Percentiles rank a stretch among this genome's conserved stretches.
phyloP scores from a whole-genome alignment of 164 flowering plant species.

The Nymphaea thermarum region DNA sequence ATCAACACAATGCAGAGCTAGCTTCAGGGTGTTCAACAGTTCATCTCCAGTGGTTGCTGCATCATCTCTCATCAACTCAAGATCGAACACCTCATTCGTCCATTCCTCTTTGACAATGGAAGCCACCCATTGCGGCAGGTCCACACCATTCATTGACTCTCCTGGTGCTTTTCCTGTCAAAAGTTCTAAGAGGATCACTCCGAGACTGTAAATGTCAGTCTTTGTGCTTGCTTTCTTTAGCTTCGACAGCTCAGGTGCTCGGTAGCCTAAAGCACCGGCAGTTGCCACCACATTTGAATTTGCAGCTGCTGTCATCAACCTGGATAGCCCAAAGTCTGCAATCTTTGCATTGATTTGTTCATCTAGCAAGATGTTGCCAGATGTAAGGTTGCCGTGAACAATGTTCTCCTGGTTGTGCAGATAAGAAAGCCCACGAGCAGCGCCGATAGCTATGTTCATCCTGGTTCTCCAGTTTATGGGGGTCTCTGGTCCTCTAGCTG shows the following conservation, averaged over 20 bases:
- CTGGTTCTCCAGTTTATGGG: slow-evolving; percentile 68
- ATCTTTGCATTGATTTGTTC: slow-evolving; percentile 56
- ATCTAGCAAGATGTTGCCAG: slow-evolving; percentile 74
- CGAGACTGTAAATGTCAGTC: slow-evolving; percentile 91
- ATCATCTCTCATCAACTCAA: slow-evolving; percentile 74
- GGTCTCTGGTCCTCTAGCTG: slow-evolving; percentile 85
- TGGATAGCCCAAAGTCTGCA: slow-evolving; percentile 72
- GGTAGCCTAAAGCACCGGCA: slow-evolving; percentile 73
- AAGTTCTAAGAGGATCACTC: slow-evolving; percentile 83
- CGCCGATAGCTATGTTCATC: slow-evolving; percentile 66
- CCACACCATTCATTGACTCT: slow-evolving; percentile 53
- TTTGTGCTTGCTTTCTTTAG: slow-evolving; percentile 60
- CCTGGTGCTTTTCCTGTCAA: slow-evolving; percentile 89
- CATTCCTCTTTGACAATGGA: slow-evolving; percentile 93
- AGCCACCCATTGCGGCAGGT: slow-evolving; percentile 97
- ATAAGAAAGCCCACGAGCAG: slow-evolving; percentile 47
- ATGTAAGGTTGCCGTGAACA: slow-evolving; percentile 75
- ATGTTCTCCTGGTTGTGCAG: slow-evolving; percentile 66
- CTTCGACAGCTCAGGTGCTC: slow-evolving; percentile 88
- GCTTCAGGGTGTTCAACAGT: slow-evolving; percentile 66
- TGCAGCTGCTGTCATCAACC: slow-evolving; percentile 68
- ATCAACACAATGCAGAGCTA: slow-evolving; percentile 88
- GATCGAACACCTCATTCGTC: slow-evolving; percentile 95
- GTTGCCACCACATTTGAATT: slow-evolving; percentile 63
- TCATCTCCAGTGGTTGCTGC: slow-evolving; percentile 48